Base-by-base conservation (phyloP, 2,329 filamentous ascomycete species). In the Cercospora sesami region DNA sequence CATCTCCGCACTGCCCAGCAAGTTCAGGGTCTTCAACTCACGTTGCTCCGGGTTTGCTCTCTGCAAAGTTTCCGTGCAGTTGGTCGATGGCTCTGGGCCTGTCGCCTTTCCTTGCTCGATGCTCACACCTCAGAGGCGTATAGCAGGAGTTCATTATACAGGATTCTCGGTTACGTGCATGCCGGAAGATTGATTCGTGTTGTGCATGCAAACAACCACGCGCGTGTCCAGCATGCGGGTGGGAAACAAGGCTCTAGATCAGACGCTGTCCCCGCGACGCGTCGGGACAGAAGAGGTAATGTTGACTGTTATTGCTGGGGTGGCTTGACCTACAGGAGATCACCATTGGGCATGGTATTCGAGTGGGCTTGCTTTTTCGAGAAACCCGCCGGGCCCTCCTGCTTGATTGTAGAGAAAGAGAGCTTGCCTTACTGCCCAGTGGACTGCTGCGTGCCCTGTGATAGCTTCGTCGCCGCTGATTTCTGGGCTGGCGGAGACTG, bases 101-200 rank as follows among this genome's bases (percentile, higher is more conserved):
- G 53, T 33, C 53, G 21, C 53, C 2, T 58, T 33, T 31, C 26
- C 16, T n/a, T 33, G 26, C 14, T 33, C 33, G 36, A 33, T 28
- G 59, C 59, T 31, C 26, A 31, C 23, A 4, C 53, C 7, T 8
- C 28, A 31, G 12, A 16, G 30, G 5, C 14, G 16, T 30, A 30
- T 33, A 58, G n/a, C 30, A 58, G 45, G 14, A 33, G 26, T 4
- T 33, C 55, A 61, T 61, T 23, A 61, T 30, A 61, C 59, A 16
- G 18, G 21, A 39, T 45, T n/a, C 39, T 48, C 59, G 59, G 30
- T 28, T 61, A 61, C n/a, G 33, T 61, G 59, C 59, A 61, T 42
- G 53, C 53, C 59, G 58, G 58, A 9, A 42, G 58, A 39, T 61
- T 39, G 59, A 61, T 42, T 61, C 36, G 59, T 48, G 59, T 61